Evolutionary conservation across 345 rosid species (phyloP).

Genomic region (Populus simonii): DNA sequence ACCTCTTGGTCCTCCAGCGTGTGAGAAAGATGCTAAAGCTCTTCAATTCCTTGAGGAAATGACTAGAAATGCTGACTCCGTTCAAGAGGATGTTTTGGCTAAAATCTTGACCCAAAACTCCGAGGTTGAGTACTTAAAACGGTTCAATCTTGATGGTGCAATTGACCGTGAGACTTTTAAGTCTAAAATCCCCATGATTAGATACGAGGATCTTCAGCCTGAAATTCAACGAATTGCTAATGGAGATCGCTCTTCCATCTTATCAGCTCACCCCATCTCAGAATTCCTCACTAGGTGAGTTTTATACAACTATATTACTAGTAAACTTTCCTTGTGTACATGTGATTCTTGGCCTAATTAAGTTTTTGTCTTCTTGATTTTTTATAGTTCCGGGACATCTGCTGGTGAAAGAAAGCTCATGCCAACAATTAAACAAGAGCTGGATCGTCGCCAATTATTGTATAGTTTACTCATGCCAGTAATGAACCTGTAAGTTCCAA

Average conservation of each 20-base stretch:
- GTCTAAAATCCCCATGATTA: conserved; percentile 53
- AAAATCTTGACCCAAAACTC: conserved; percentile 60
- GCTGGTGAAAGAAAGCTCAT: conserved; percentile 97
- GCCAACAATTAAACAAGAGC: conserved; percentile 93
- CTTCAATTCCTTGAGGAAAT: conserved; percentile 64
- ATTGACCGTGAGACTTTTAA: conserved; percentile 54
- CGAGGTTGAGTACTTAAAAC: conserved; percentile 55
- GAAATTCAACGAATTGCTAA: conserved; percentile 73
- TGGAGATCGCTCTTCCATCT: conserved; percentile 70
- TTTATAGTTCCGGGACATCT: conserved; percentile 87
- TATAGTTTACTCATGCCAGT: conserved; percentile 97
- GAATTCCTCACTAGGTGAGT: conserved; percentile 80
- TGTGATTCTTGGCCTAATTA: not conserved
- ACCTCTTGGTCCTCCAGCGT: conserved; percentile 33
- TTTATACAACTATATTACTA: not conserved
- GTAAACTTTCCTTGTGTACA: not conserved
- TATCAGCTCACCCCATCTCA: conserved; percentile 63
- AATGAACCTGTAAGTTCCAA: conserved; percentile 83
- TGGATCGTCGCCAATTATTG: conserved; percentile 85
- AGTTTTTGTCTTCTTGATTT: not conserved
- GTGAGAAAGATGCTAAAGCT: conserved; percentile 60
- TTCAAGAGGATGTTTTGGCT: conserved; percentile 50
- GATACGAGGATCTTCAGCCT: conserved; percentile 67
- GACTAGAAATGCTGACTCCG: conserved; percentile 48
- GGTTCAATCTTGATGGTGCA: conserved; percentile 51